Conservation (phyloP, 208 protist species). For the Phytomonas francai region DNA sequence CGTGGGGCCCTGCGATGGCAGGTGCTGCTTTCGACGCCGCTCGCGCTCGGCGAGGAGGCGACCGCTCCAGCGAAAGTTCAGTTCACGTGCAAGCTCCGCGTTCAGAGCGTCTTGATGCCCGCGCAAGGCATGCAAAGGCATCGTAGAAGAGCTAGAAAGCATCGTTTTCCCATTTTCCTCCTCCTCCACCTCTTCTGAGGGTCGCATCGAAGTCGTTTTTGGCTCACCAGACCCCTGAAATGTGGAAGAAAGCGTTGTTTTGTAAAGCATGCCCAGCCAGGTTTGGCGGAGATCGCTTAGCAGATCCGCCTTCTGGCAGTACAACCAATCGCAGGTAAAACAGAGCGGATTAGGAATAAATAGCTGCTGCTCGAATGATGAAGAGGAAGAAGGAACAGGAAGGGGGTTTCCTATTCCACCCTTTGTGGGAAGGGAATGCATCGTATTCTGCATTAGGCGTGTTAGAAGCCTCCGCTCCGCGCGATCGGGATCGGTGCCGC, state of each 20-base stretch:
- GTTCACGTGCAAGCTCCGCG: slow-evolving; percentile 40
- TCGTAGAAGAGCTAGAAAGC: neutral
- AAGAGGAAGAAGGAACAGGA: neutral
- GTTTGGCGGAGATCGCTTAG: slow-evolving; percentile 37
- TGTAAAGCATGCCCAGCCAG: slow-evolving; percentile 46
- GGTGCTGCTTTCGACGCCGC: neutral
- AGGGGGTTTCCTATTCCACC: neutral
- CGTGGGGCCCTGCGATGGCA: neutral
- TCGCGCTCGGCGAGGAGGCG: slow-evolving; percentile 13
- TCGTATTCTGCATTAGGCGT: neutral
- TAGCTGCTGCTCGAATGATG: slow-evolving; percentile 10
- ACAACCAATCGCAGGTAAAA: slow-evolving; percentile 51
- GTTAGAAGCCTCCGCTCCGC: neutral
- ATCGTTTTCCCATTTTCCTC: too few species aligned
- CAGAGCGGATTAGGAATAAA: slow-evolving; percentile 65
- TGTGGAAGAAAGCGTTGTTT: slow-evolving; percentile 8
- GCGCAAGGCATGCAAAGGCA: slow-evolving; percentile 7
- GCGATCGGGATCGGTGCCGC: neutral
- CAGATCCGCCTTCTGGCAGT: slow-evolving; percentile 44
- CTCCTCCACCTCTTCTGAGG: too few species aligned
- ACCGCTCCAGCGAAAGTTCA: slow-evolving; percentile 34
- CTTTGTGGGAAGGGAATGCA: neutral
- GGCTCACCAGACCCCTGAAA: too few species aligned
- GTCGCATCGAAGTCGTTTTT: too few species aligned
- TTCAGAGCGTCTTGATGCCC: slow-evolving; percentile 29